These are phyloP conservation scores for Massarina eburnea DNA, from an alignment of 2,329 filamentous ascomycete species.

Conservation along the genomic window DNA sequence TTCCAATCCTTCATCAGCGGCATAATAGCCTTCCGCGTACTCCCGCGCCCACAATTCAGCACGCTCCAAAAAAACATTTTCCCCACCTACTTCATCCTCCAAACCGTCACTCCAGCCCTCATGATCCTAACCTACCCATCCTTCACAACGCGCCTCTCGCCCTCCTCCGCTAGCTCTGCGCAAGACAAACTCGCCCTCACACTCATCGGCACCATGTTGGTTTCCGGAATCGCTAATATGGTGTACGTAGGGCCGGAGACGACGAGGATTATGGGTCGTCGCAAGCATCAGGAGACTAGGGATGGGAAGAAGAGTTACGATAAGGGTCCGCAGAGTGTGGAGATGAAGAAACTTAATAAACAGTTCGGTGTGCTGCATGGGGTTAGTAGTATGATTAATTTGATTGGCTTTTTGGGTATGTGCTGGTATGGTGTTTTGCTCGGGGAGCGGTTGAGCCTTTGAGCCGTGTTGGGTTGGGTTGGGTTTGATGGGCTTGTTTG, in stretches of 20 bases:
- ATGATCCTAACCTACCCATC: constrained; percentile 77
- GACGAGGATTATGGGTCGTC: constrained; percentile 70
- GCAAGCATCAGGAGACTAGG: constrained; percentile 81
- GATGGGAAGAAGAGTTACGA: constrained; percentile 90
- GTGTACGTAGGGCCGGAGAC: constrained; percentile 74
- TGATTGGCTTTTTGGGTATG: constrained; percentile 68
- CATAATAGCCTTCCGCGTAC: constrained; percentile 72
- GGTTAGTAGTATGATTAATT: constrained; percentile 75
- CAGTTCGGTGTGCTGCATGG: constrained; percentile 78
- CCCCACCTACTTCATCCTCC: constrained; percentile 84
- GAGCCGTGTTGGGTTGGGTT: too few species aligned
- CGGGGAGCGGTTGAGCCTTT: constrained; percentile 57
- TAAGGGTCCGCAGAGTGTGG: constrained; percentile 73
- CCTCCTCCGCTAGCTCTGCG: not conserved
- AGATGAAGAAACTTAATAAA: constrained; percentile 65
- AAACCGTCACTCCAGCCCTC: constrained; percentile 71
- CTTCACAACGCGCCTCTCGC: constrained; percentile 8
- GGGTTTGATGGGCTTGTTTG: too few species aligned
- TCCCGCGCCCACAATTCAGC: constrained; percentile 79
- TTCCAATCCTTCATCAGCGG: constrained; percentile 82
- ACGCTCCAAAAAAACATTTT: constrained; percentile 76
- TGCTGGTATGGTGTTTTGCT: constrained; percentile 79
- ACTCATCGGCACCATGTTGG: constrained; percentile 69
- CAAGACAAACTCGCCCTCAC: constrained; percentile 35
- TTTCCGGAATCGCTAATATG: constrained; percentile 72